Conservation (phyloP, 129 eudicot species). For the Tagetes patula region DNA sequence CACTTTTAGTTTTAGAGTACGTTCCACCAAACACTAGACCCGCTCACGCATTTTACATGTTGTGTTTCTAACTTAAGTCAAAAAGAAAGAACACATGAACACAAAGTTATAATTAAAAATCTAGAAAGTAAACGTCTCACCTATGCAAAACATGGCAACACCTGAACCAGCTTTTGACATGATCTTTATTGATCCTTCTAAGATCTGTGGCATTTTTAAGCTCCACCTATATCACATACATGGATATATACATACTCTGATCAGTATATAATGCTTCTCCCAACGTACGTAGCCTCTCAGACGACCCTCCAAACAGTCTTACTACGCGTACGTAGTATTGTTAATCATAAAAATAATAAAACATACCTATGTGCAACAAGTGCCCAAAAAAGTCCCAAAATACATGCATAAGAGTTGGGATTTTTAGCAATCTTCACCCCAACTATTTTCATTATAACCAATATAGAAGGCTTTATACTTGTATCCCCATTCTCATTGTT, state of each 20-base stretch:
- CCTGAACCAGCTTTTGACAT: constrained; percentile 73
- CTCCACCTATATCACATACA: constrained; percentile 44
- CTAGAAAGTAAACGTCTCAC: constrained; percentile 25
- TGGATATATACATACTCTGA: not conserved
- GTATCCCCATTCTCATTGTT: not conserved
- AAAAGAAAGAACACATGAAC: no score
- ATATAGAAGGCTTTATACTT: constrained; percentile 33
- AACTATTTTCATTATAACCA: constrained; percentile 48
- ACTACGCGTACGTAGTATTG: not conserved
- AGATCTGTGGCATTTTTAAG: constrained; percentile 48
- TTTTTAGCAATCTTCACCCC: constrained; percentile 50
- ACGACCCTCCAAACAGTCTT: no score
- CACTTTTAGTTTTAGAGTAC: no score
- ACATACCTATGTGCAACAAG: constrained; percentile 53
- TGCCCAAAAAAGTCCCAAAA: constrained; percentile 63
- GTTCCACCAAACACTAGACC: not conserved
- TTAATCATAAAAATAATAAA: not conserved
- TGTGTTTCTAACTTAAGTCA: no score
- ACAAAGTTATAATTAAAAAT: no score
- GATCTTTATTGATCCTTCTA: constrained; percentile 52
- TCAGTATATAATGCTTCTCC: no score
- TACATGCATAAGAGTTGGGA: constrained; percentile 67
- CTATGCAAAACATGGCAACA: constrained; percentile 62
- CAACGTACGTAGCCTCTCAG: no score
- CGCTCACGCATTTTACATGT: no score